phyloP scores from a whole-genome alignment of 305 asterid species.

The Andrographis paniculata region DNA sequence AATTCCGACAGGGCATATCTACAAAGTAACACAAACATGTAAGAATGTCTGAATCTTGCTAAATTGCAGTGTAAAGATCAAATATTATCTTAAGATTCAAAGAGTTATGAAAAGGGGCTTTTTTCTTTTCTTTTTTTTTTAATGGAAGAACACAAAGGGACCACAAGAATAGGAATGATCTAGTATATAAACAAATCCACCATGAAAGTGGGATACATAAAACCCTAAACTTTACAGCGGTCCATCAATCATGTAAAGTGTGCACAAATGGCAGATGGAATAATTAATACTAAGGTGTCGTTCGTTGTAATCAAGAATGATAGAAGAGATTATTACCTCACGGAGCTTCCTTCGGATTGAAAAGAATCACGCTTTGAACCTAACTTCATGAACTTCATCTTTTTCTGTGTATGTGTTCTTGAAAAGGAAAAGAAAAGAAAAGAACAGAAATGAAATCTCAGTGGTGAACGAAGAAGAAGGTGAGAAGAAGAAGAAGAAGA shows the following conservation, averaged over 20 bases:
- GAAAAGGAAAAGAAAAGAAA: background rate
- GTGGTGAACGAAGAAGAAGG: too few relatives aligned
- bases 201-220: too few relatives aligned
- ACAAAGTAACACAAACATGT: conserved; percentile 19
- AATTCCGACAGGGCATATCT: conserved; percentile 68
- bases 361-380: conserved; percentile 94
- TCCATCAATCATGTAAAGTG: too few relatives aligned
- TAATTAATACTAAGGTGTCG: too few relatives aligned
- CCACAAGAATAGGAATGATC: conserved; percentile 27
- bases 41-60: background rate
- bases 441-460: conserved; percentile 6
- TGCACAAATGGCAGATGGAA: too few relatives aligned
- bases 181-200: background rate
- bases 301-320: too few relatives aligned
- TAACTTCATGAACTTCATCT: conserved; percentile 89
- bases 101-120: too few relatives aligned
- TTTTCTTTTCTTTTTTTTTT: too few relatives aligned
- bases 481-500: too few relatives aligned
- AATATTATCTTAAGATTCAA: background rate
- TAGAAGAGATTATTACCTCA: conserved; percentile 40
- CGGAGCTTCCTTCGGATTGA: conserved; percentile 55
- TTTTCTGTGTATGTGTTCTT: background rate
- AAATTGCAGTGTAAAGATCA: too few relatives aligned
- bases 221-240: too few relatives aligned
- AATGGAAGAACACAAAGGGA: too few relatives aligned